Evolutionary conservation across 2,329 filamentous ascomycete genomes (phyloP).

Genomic region (Sclerotinia borealis): DNA sequence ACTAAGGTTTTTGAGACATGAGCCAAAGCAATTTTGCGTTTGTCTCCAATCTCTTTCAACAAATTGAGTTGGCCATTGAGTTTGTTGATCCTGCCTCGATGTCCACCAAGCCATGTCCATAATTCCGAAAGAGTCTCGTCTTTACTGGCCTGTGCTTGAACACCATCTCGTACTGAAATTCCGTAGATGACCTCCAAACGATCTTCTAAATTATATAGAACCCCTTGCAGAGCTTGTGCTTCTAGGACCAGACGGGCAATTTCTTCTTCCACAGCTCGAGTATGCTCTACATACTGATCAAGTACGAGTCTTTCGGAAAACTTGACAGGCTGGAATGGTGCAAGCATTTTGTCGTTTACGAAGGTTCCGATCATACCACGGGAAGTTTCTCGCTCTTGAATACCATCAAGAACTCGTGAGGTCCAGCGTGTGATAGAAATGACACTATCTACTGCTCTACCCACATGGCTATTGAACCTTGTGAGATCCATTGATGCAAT

Average conservation of each 20-base stretch:
- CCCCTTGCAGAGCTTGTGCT: conserved; percentile 59
- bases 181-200: conserved; percentile 64
- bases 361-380: conserved; percentile 36
- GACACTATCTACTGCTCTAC: conserved; percentile 66
- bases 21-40: conserved; percentile 58
- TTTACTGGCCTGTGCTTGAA: conserved; percentile 50
- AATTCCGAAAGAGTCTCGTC: conserved; percentile 63
- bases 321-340: conserved; percentile 56
- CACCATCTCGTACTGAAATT: conserved; percentile 58
- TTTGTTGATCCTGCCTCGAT: conserved; percentile 53
- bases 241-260: conserved; percentile 63
- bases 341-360: conserved; percentile 41
- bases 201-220: conserved; percentile 63
- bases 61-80: conserved; percentile 59
- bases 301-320: conserved; percentile 58
- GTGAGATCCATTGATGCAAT: conserved; percentile 61
- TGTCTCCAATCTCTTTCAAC: conserved; percentile 57
- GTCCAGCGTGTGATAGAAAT: conserved; percentile 74
- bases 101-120: conserved; percentile 70
- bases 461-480: conserved; percentile 71
- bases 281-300: conserved; percentile 71
- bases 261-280: conserved; percentile 61
- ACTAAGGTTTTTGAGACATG: conserved; percentile 66
- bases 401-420: conserved; percentile 40
- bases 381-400: conserved; percentile 26